Evolutionary conservation across 805 yeast species (phyloP), one percentile per base, ranked within the genome.

Genomic region (Myxozyma mucilagina): DNA sequence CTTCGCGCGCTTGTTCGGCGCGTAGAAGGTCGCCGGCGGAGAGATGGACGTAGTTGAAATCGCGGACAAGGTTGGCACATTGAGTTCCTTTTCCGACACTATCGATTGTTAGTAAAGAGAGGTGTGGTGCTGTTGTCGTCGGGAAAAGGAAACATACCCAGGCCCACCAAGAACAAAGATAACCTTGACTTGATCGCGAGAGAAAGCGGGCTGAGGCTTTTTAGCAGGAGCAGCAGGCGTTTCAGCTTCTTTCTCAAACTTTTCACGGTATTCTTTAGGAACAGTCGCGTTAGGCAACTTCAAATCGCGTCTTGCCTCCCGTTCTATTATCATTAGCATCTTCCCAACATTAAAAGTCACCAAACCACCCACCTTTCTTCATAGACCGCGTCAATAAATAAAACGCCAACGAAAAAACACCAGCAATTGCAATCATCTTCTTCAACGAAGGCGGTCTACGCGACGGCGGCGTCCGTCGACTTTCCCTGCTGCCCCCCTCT

Each of bases 21-120:
- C 99, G 84, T 68, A 93, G 80, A 68, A 94, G 82, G 73, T 93
- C 99, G 51, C 99, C 99, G n/a, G 99, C 99, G 42, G 96, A 86
- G 47, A 93, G 78, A 73, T 93, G 99, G 36, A 87, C 86, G 74
- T 92, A 94, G 16, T 86, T 85, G 72, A 83, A 87, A 69, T 91
- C 89, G 20, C 81, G 76, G 47, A 93, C 97, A 59, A 93, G 80
- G 71, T 84, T 89, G 36, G 86, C 87, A 78, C 97, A 90, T 76
- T 93, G 99, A 0, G 99, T 93, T 59, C 99, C 98, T 73, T 94
- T 94, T 47, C 99, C 98, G 34, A 96, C 89, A 20, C 71, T 63
- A n/a, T 2, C 10, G 8, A 41, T 54, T 20, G 34, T 38, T 11
- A 16, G 18, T 18, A 24, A 41, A 41, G 7, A 13, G 3, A 8